Evolutionary conservation across 768 basidiomycete species (phyloP), one percentile per base, ranked within the genome.

Genomic region (Tylopilus rubrobrunneus): DNA sequence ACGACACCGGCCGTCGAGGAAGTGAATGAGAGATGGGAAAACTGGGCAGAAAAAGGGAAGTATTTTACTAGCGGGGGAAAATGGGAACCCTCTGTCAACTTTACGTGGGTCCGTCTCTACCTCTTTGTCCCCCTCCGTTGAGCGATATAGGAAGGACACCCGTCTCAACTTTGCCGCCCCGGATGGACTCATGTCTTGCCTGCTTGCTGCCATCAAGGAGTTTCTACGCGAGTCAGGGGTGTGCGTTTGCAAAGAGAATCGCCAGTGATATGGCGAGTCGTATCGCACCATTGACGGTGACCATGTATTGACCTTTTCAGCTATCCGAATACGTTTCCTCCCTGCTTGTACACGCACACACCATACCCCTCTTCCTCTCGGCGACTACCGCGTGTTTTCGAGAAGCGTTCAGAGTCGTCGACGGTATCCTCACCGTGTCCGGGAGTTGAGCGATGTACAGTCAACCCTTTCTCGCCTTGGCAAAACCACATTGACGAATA

Each of bases 31-130:
- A 96, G 70, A 84, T 97, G 77, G 91, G 91, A 0, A 87, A 92
- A 59, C 86, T 95, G 17, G 92, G 86, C 90, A 1, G 95, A 99
- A 95, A 96, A 74, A 76, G 89, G 43, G 94, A 96, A 68, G 85
- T 98, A 19, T 93, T 98, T 62, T 98, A 96, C 69, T 87, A 93
- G 58, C 81, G 83, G 53, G 83, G 80, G 19, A 7, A 78, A 80
- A 45, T 94, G 91, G 87, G 80, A 88, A 56, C 81, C 94, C 0
- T 66, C 88, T 50, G 84, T 87, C 56, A 99, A 98, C 71, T 82
- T 89, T 65, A 86, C 84, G 84, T 86, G 69, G 63, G 84, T 74
- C 34, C 40, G 5, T 44, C 11, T 39, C 43, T 9, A 10, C 5
- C 7, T 33, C 19, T 45, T 36, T 5, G 14, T 19, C 33, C 8